Percentiles rank a stretch among this genome's conserved stretches.
Evolutionary conservation across 2,329 filamentous ascomycete genomes (phyloP).

Genomic region (Colletotrichum truncatum): DNA sequence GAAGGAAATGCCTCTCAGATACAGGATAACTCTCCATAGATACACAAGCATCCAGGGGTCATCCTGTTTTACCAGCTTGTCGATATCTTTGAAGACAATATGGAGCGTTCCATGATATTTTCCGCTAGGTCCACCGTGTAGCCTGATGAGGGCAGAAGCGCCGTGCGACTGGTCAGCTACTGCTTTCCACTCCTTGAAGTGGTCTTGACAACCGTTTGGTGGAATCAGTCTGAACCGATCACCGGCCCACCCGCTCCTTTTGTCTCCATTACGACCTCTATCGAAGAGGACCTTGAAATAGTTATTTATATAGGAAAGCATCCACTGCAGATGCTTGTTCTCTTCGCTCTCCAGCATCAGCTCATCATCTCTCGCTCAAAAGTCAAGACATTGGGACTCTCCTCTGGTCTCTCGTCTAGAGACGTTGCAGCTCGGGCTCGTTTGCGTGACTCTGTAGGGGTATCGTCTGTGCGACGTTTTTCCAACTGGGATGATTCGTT

Average conservation of each 20-base stretch:
- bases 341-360: too few species aligned
- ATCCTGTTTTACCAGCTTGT: not conserved
- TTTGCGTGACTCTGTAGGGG: not conserved
- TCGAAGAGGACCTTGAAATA: not conserved
- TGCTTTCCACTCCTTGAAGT: not conserved
- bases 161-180: not conserved
- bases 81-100: not conserved
- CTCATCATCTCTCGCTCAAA: too few species aligned
- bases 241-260: not conserved
- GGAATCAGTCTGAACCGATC: not conserved
- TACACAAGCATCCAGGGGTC: not conserved
- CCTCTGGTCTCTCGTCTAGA: too few species aligned
- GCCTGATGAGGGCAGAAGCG: not conserved
- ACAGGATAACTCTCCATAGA: not conserved
- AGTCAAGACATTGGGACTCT: too few species aligned
- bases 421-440: not conserved
- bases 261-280: not conserved
- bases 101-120: not conserved
- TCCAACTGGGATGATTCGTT: not conserved
- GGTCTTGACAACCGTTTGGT: not conserved
- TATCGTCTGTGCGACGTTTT: not conserved
- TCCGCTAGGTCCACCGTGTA: not conserved
- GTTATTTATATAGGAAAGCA: not conserved
- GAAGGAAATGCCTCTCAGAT: not conserved
- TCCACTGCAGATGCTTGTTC: not conserved